Evolutionary conservation across 2,329 filamentous ascomycete species (phyloP).

Genomic region (Cyclaneusma minus): DNA sequence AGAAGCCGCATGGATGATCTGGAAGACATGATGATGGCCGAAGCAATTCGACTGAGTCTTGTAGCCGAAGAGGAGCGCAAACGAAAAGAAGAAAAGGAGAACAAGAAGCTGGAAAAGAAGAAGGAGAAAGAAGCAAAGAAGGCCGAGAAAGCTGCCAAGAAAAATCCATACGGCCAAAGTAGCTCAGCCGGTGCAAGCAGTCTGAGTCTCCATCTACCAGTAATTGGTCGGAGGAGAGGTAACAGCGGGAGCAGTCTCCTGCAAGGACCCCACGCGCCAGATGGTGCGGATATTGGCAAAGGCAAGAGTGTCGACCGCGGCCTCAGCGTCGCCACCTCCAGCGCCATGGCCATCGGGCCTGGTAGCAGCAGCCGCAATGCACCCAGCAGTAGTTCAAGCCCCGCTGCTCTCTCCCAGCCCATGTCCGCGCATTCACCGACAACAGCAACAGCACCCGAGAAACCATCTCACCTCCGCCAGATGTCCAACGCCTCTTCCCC

Average conservation of each 20-base stretch:
- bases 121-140: slow-evolving; percentile 73
- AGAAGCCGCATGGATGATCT: slow-evolving; percentile 65
- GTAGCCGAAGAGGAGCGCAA: slow-evolving; percentile 88
- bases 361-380: too few relatives aligned
- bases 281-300: slow-evolving; percentile 33
- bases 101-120: slow-evolving; percentile 70
- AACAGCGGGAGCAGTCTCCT: slow-evolving; percentile 46
- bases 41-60: slow-evolving; percentile 83
- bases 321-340: slow-evolving; percentile 8
- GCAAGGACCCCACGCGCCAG: slow-evolving; percentile 36
- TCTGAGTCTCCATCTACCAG: slow-evolving; percentile 38
- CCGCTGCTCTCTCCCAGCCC: slow-evolving; percentile 25
- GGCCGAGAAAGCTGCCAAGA: slow-evolving; percentile 48
- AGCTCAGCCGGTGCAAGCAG: slow-evolving; percentile 45
- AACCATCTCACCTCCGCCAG: slow-evolving; percentile 60
- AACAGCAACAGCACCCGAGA: slow-evolving; percentile 32
- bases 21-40: slow-evolving; percentile 97
- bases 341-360: slow-evolving; percentile 10
- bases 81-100: slow-evolving; percentile 67
- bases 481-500: slow-evolving; percentile 79
- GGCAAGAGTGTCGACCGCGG: slow-evolving; percentile 55
- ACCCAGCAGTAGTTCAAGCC: slow-evolving; percentile 16
- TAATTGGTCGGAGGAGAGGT: slow-evolving; percentile 35
- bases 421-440: slow-evolving; percentile 29
- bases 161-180: slow-evolving; percentile 27